Percentiles rank a stretch among this genome's conserved stretches.
Conservation (phyloP, 2,329 filamentous ascomycete genomes). For the Ophiosphaerella korrae region DNA sequence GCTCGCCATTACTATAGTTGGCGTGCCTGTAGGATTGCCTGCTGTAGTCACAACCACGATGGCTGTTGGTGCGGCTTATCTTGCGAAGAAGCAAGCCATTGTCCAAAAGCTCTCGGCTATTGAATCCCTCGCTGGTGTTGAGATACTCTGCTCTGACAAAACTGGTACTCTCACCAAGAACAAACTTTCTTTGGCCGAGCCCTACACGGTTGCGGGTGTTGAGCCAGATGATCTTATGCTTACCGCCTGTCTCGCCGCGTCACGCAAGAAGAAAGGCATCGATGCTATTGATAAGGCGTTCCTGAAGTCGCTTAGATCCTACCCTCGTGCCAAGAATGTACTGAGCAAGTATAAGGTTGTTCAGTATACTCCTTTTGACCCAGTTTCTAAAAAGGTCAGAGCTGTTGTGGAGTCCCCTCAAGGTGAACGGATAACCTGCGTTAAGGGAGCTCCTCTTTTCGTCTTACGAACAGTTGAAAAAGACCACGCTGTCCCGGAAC, state of each 20-base stretch:
- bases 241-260: conserved; percentile 86
- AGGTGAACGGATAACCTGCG: conserved; percentile 83
- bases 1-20: conserved; percentile 86
- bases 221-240: conserved; percentile 89
- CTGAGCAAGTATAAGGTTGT: conserved; percentile 84
- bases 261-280: conserved; percentile 93
- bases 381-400: conserved; percentile 90
- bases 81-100: conserved; percentile 91
- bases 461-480: conserved; percentile 87
- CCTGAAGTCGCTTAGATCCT: conserved; percentile 81
- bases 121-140: conserved; percentile 88
- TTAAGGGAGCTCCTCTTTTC: conserved; percentile 89
- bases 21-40: conserved; percentile 90
- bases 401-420: conserved; percentile 82
- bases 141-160: conserved; percentile 95
- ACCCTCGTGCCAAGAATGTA: conserved; percentile 79
- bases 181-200: conserved; percentile 85
- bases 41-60: conserved; percentile 94
- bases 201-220: conserved; percentile 80
- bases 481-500: conserved; percentile 77
- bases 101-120: conserved; percentile 92
- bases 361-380: conserved; percentile 87
- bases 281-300: conserved; percentile 96
- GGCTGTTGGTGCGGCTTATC: conserved; percentile 89
- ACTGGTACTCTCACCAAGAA: conserved; percentile 93